These are phyloP conservation scores for Tephrocybe sp. DNA, from an alignment of 768 basidiomycete species.

Conservation along the genomic window DNA sequence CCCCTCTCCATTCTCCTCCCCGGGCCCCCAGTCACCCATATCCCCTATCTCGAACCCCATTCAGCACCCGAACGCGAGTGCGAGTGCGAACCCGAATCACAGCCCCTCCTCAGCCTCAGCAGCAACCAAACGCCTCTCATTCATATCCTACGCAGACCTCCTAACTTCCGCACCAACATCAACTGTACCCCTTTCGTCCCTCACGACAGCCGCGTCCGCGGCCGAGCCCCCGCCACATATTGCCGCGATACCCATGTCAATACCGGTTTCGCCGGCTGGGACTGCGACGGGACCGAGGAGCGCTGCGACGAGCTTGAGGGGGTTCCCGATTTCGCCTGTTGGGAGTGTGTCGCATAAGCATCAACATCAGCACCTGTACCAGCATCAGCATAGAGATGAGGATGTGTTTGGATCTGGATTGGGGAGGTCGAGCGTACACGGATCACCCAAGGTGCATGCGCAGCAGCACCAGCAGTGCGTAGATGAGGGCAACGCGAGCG, in stretches of 20 bases:
- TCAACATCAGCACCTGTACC: not conserved
- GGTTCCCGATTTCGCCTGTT: constrained; percentile 15
- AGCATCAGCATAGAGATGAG: not conserved
- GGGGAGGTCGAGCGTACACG: not conserved
- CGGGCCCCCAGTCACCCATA: constrained; percentile 18
- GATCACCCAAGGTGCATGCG: not conserved
- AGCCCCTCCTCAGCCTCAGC: constrained; percentile 9
- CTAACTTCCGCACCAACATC: constrained; percentile 74
- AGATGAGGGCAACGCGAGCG: constrained; percentile 60
- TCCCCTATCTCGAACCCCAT: constrained; percentile 34
- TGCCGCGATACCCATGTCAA: constrained; percentile 29
- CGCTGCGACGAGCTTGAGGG: constrained; percentile 24
- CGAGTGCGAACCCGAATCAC: no score
- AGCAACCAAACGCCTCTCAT: constrained; percentile 72
- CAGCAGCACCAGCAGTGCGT: not conserved
- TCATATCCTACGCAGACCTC: constrained; percentile 86
- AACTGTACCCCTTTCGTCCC: constrained; percentile 65
- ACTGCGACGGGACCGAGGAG: constrained; percentile 10
- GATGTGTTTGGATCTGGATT: constrained; percentile 6
- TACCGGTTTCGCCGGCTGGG: no score
- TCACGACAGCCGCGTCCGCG: constrained; percentile 60
- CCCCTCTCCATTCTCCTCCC: not conserved
- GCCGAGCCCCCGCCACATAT: constrained; percentile 75
- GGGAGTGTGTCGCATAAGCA: not conserved
- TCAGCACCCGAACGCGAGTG: no score